Evolutionary conservation across 1,139 yeast genomes (phyloP).

Genomic region (Sugiyamaella castrensis): DNA sequence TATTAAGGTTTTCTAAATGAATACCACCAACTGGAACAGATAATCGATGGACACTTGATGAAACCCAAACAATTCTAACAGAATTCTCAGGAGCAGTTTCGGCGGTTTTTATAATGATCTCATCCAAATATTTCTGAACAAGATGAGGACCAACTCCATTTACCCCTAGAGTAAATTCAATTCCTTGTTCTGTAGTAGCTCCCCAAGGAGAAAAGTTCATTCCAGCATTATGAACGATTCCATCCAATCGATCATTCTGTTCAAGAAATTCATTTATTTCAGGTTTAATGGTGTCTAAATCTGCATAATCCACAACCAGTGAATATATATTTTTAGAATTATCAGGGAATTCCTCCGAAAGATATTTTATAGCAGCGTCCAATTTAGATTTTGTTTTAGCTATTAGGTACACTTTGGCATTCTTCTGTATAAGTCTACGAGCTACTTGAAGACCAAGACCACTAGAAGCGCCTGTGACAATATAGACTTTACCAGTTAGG

Average conservation of each 20-base stretch:
- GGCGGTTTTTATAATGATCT: slow-evolving; percentile 41
- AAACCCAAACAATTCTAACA: slow-evolving; percentile 47
- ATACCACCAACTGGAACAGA: slow-evolving; percentile 23
- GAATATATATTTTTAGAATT: slow-evolving; percentile 20
- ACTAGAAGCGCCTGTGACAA: slow-evolving; percentile 36
- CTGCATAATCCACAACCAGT: slow-evolving; percentile 42
- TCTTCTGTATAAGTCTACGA: slow-evolving; percentile 22
- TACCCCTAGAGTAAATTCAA: slow-evolving; percentile 48
- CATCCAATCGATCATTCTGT: slow-evolving; percentile 38
- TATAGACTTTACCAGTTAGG: slow-evolving; percentile 38
- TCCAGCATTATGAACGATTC: slow-evolving; percentile 53
- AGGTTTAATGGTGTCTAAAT: slow-evolving; percentile 44
- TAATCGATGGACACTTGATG: slow-evolving; percentile 42
- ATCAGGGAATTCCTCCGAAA: slow-evolving; percentile 20
- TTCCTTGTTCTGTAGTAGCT: slow-evolving; percentile 43
- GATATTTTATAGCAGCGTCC: slow-evolving; percentile 18
- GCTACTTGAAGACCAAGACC: slow-evolving; percentile 33
- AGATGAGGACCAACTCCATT: slow-evolving; percentile 52
- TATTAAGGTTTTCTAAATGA: slow-evolving; percentile 5
- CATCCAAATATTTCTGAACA: slow-evolving; percentile 46
- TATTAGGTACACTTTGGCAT: slow-evolving; percentile 33
- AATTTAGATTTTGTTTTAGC: slow-evolving; percentile 28
- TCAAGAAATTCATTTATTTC: slow-evolving; percentile 41
- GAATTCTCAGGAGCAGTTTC: slow-evolving; percentile 21
- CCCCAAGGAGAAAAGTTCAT: slow-evolving; percentile 46